Base-by-base conservation (phyloP, 139 green algal species). In the Raphidocelis subcapitata region DNA sequence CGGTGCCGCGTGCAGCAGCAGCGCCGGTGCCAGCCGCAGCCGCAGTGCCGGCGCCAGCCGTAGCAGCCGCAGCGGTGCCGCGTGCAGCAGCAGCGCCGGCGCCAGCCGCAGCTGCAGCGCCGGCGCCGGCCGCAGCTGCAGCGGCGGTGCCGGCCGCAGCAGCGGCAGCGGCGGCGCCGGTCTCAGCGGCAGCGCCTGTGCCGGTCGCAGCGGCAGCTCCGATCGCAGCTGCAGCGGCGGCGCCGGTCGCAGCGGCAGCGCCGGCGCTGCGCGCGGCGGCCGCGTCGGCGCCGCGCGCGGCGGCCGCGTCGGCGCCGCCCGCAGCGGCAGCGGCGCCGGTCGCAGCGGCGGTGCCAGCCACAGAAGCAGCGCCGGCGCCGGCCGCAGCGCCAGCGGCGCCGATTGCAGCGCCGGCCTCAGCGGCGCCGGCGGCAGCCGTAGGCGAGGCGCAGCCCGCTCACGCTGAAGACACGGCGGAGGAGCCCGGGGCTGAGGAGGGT, bases 371-470 rank as follows among this genome's bases (percentile, higher is more conserved):
- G 46, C 46, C 46, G 12, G 46, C 46, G 46, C 12, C 46, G 46
- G 15, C 12, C 28, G 44, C 26, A 37, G 4, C 65, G 37, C 47
- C 5, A 29, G 33, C 67, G 3, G 62, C 54, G 16, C 32, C 54
- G 36, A 10, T 36, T 33, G 62, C 62, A 57, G 49, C 18, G 49
- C 49, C 49, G 18, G 49, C 20, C 49, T n/a, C 18, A 20, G 18
- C 18, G 49, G 49, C 49, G 20, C 49, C 49, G 20, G 49, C 23
- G 28, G 55, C 55, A 20, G 14, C 55, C 15, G 55, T 21, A 14
- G 55, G n/a, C 23, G 47, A 75, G 55, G 56, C 28, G 2, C 47
- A 75, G 57, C 56, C 56, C 28, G 29, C 69, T n/a, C 49, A 33
- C 16, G 59, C 59, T 14, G 24, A 15, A 41, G 59, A 26, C 5